These are phyloP conservation scores for Corylus americana DNA, from an alignment of 306 rosid genomes.

Conservation along the genomic window DNA sequence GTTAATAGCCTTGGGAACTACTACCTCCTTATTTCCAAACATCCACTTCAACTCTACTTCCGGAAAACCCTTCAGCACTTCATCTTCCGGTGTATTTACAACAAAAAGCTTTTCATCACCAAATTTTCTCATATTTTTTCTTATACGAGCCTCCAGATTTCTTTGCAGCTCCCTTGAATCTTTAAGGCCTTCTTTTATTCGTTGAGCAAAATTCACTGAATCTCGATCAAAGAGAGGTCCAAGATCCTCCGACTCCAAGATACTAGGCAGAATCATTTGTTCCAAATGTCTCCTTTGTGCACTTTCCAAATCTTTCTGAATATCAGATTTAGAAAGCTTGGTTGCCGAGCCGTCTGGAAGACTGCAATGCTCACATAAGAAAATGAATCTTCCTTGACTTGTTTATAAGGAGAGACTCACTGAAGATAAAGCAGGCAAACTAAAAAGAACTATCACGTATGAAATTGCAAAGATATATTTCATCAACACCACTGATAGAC, in stretches of 20 bases:
- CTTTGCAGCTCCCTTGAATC: conserved; percentile 78
- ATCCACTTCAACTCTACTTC: conserved; percentile 86
- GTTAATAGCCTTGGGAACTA: conserved; percentile 74
- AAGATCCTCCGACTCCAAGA: conserved; percentile 66
- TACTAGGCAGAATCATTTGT: conserved; percentile 66
- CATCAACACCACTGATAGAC: not conserved
- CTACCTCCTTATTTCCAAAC: conserved; percentile 84
- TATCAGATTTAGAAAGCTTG: conserved; percentile 64
- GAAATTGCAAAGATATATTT: not conserved
- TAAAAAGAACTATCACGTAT: not conserved
- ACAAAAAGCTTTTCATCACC: conserved; percentile 66
- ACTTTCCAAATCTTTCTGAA: conserved; percentile 79
- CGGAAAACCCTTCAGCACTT: conserved; percentile 84
- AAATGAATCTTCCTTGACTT: conserved; percentile 29
- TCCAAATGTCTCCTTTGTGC: conserved; percentile 72
- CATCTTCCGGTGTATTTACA: conserved; percentile 65
- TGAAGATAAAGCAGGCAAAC: not conserved
- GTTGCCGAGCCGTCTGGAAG: conserved; percentile 43
- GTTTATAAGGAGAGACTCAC: not conserved
- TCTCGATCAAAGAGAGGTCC: conserved; percentile 59
- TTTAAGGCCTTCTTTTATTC: conserved; percentile 57
- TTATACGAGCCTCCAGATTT: conserved; percentile 55
- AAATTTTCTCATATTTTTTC: conserved; percentile 65
- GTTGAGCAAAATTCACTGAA: conserved; percentile 58
- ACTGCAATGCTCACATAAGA: conserved; percentile 59